Conservation (phyloP, 2,329 filamentous ascomycete genomes). For the Lecanosticta acicola region DNA sequence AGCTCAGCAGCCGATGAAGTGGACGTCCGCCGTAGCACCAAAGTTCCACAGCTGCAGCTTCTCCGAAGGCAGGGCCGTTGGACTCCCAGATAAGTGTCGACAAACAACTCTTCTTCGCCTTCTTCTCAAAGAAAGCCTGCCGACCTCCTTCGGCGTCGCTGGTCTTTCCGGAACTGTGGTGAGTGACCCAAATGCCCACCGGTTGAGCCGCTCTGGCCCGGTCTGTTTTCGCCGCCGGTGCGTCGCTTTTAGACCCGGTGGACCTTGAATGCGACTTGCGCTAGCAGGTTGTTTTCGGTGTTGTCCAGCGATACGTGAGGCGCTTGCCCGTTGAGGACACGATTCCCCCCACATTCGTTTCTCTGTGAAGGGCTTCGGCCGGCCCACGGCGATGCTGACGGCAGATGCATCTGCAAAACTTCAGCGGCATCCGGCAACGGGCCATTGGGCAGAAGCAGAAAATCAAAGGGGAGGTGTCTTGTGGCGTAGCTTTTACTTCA, state of each 20-base stretch:
- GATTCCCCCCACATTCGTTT: not conserved
- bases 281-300: too few relatives aligned
- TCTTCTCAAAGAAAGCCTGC: too few relatives aligned
- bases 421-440: not conserved
- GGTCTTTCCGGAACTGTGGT: too few relatives aligned
- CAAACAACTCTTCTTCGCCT: too few relatives aligned
- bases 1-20: not conserved
- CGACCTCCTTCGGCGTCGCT: too few relatives aligned
- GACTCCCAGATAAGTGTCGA: too few relatives aligned
- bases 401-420: not conserved
- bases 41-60: not conserved
- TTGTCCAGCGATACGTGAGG: not conserved
- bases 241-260: not conserved
- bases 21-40: not conserved
- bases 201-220: too few relatives aligned
- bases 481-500: not conserved
- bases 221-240: too few relatives aligned
- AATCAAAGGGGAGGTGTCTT: not conserved
- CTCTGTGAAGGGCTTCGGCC: too few relatives aligned
- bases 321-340: not conserved
- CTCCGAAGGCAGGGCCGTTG: too few relatives aligned
- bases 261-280: not conserved
- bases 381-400: not conserved
- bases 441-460: not conserved
- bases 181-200: too few relatives aligned